These are phyloP conservation scores for Nakataea oryzae DNA, from an alignment of 2,329 filamentous ascomycete species.

Conservation along the genomic window DNA sequence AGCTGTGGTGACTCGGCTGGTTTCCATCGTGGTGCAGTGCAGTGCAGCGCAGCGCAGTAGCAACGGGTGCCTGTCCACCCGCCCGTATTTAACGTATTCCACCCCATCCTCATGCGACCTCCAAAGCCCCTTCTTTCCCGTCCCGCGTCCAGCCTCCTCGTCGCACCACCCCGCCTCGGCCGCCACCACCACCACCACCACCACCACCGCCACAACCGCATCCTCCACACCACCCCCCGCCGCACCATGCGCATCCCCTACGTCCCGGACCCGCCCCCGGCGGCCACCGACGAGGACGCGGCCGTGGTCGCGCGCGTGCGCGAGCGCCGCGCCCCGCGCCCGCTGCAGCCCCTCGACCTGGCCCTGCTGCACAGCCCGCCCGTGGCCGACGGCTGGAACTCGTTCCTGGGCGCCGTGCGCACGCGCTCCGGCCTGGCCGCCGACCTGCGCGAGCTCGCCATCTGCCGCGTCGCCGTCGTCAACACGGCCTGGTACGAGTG, in stretches of 20 bases:
- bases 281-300: conserved; percentile 30
- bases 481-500: conserved; percentile 83
- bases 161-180: conserved; percentile 16
- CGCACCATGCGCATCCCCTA: conserved; percentile 58
- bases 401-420: conserved; percentile 54
- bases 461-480: conserved; percentile 69
- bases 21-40: no score
- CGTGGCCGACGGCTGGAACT: conserved; percentile 68
- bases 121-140: no score
- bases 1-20: background rate
- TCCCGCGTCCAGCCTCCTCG: background rate
- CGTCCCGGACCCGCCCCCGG: conserved; percentile 37
- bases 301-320: conserved; percentile 54
- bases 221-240: conserved; percentile 6
- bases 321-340: conserved; percentile 56
- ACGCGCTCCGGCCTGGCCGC: conserved; percentile 38
- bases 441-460: conserved; percentile 64
- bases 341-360: conserved; percentile 65
- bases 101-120: no score
- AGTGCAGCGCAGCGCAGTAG: no score
- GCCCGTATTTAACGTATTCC: no score
- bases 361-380: conserved; percentile 64
- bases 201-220: background rate
- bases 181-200: conserved; percentile 14
- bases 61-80: no score